phyloP scores from a whole-genome alignment of 768 basidiomycete species.

The Phylloporus sp. region DNA sequence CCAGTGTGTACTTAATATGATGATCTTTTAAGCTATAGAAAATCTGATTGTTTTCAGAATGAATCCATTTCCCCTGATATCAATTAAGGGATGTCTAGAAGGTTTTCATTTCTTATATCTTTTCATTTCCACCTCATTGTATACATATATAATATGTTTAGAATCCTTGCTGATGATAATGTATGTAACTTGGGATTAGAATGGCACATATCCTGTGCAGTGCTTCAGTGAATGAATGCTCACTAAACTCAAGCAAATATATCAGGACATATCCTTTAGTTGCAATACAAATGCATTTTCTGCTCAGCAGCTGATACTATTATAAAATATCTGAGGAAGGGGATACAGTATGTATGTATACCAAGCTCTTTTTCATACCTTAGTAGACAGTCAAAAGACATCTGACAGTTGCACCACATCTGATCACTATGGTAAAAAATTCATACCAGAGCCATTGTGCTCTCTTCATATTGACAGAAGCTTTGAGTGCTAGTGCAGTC shows the following conservation, averaged over 20 bases:
- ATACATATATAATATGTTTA: not conserved
- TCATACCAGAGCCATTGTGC: constrained; percentile 64
- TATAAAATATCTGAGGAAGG: no score
- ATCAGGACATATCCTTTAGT: no score
- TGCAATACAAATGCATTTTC: no score
- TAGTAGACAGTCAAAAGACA: constrained; percentile 87
- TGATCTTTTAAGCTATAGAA: not conserved
- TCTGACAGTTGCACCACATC: constrained; percentile 67
- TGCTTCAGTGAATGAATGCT: no score
- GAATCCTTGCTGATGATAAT: no score
- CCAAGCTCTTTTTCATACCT: constrained; percentile 84
- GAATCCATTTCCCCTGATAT: not conserved
- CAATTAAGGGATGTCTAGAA: not conserved
- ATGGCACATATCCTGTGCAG: no score
- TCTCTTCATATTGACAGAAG: constrained; percentile 31
- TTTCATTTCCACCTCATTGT: not conserved
- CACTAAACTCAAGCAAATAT: no score
- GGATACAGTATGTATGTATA: no score
- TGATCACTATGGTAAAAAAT: constrained; percentile 90
- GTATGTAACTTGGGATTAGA: no score
- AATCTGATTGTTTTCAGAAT: constrained; percentile 1
- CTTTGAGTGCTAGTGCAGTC: constrained; percentile 69
- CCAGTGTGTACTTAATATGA: constrained; percentile 1
- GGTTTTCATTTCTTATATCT: not conserved
- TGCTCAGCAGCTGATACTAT: no score